Base-by-base conservation (phyloP, 805 yeast species). In the Kregervanrija pseudodelftensis region DNA sequence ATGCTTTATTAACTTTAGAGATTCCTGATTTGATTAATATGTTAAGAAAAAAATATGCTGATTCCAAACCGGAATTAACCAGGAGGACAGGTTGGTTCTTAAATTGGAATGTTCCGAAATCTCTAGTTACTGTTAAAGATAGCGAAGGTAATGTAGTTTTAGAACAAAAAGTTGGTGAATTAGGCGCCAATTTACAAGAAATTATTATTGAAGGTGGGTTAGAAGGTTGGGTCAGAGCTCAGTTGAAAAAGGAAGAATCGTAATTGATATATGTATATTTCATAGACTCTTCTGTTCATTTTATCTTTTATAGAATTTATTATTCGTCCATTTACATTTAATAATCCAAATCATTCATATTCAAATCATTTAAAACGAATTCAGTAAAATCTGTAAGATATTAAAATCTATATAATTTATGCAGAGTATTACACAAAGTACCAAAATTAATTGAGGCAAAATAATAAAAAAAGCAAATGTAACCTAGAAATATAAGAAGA, bases 161-260 rank as follows among this genome's bases (percentile, higher is more conserved):
- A 53, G 76, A 76, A 53, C 95, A 87, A 63, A 85, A 85, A 67
- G 98, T 93, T 40, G 97, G 98, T 48, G 98, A 93, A 66, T 74
- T 93, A 50, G 98, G 99, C 52, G 80, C 89, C 44, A 90, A 90
- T 65, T 74, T 93, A 62, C 99, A 93, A 69, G 99, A 93, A 56
- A 93, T 93, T 58, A 93, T 93, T 53, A 90, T 91, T 51, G 83
- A 88, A 64, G 99, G 99, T 40, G 99, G 99, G 46, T 78, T 93
- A 47, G 99, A 93, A 74, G 95, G 95, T 36, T 93, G 99, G 99
- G 97, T 93, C 47, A 85, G 76, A 65, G 73, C 89, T 15, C 84
- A 87, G 63, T 68, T 82, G 51, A 54, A 56, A 49, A 59, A 61
- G 41, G 59, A 58, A 43, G 32, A 45, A 37, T 14, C 22, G 30